Base-by-base conservation (phyloP, 2,329 filamentous ascomycete genomes). In the Herpotrichia juniperi region DNA sequence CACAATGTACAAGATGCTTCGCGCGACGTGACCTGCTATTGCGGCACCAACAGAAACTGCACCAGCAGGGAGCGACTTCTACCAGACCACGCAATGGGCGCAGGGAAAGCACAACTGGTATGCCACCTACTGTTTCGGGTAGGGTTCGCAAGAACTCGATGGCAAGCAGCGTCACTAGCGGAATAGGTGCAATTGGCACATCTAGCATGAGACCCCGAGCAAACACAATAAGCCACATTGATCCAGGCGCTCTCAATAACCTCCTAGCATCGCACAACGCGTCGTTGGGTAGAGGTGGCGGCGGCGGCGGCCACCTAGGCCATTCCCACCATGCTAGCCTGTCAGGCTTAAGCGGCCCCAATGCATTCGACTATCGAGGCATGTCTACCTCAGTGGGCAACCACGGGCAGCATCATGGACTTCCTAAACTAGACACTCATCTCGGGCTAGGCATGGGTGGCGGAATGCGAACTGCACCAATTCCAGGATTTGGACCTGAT, bases 1-100 rank as follows among this genome's bases (percentile, higher is more conserved):
- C 91, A 24, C 91, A 97, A 74, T 99, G 94, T 76, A 84, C 91
- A 31, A 81, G 94, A 76, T 97, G 94, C 78, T 99, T 99, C 76
- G 94, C 94, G 54, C 87, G 94, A 55, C 87, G 94, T 61, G 94
- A 99, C 75, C 78, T 99, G 62, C 83, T 99, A 49, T 80, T 99
- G 61, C 87, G 94, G 53, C 94, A 99, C 76, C 94, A 99, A 81
- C 94, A 99, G 81, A 99, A 99, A 81, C 84, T 99, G 42, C 94
- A 99, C 73, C 91, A 96, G 82, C 91, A 91, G 22, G 90, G 91
- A 11, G 92, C 92, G 0, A 90, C 94, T 5, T 92, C 92, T 5
- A 88, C 92, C 40, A 86, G 93, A 54, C 92, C 93, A 40, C 87
- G 93, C 64, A 93, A 91, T 64, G 80, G 76, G 63, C 89, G 93